Base-by-base conservation (phyloP, 805 yeast genomes). In the Pichia scutulata region DNA sequence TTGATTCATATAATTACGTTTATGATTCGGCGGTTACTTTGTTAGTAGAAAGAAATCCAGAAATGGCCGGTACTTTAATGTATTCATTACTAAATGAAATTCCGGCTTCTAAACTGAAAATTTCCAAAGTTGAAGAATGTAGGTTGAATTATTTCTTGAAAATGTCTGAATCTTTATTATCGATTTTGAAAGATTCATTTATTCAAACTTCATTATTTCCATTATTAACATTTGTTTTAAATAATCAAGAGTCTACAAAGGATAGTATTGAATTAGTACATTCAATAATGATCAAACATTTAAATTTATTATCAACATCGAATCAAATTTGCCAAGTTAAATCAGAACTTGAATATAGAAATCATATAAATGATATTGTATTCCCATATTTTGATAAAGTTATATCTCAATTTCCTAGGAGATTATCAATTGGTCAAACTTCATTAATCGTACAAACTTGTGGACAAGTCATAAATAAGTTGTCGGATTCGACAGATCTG, bases 1-100 rank as follows among this genome's bases (percentile, higher is more conserved):
- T 81, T 59, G 80, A 79, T 50, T 72, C 78, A 13, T 84, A 80
- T 62, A 80, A 81, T 56, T 83, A 80, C 61, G 78, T 81, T 16
- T 78, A 78, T 55, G 68, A 74, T 41, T 65, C 80, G 5, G 40
- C 53, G 2, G 30, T 48, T 8, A 24, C 30, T 21, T n/a, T 43
- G n/a, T 22, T 56, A 13, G 3, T 59, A 40, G 71, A 62, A 50
- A 57, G 62, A 41, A 65, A 63, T 45, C 49, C 54, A 43, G 49
- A 49, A 12, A 45, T 59, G 25, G 64, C 67, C 13, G 65, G 68
- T 44, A 37, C 53, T 2, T 52, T 71, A 33, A 14, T 36, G 21
- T 41, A 46, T 14, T 47, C 46, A 3, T 16, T 50, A 14, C 40
- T 52, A 7, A 47, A 50, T 16, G 44, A 45, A 21, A 25, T 68